Base-by-base conservation (phyloP, 768 basidiomycete species). In the Hygrophorus russula region DNA sequence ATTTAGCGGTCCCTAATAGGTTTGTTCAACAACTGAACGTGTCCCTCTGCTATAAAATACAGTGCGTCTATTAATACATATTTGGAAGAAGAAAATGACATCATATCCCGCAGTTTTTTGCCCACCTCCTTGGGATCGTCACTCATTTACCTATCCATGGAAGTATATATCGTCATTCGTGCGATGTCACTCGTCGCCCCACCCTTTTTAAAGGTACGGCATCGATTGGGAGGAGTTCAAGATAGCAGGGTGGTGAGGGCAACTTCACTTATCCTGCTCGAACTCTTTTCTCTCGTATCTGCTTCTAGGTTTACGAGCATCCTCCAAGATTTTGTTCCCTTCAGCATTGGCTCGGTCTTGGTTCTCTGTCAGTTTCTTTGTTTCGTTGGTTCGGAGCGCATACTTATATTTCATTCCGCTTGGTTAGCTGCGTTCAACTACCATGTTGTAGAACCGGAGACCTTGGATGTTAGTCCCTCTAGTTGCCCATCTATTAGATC, bases 221-320 rank as follows among this genome's bases (percentile, higher is more conserved):
- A 39, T 39, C 37, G 19, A 14, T 15, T 39, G 14, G 37, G 15
- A 15, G 42, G 49, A 49, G 18, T 65, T 5, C 45, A 45, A 32
- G 65, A 66, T 47, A 46, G 58, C 14, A 51, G 59, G 14, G 50
- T 68, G 17, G 46, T 59, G 13, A 56, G 62, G 36, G 59, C 61
- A 3, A 13, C 60, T n/a, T 63, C 68, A 28, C 60, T 74, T n/a
- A 36, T 73, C 20, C 34, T 69, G 7, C 56, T 71, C 2, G 70
- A 73, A 30, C 43, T 69, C 12, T 44, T 70, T n/a, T 65, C 62
- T 1, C 43, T 69, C 29, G 64, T 63, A 2, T 67, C 69, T 19
- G 53, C 55, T 31, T 57, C 60, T 11, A 53, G 55, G 4, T 46
- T 49, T 31, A 64, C 65, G n/a, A 61, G 58, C 36, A 45, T 63